A percentile compares a stretch with the other conserved stretches of the same genome.
Conservation (phyloP, 768 basidiomycete genomes). For the Boletus pseudo-olivaceus region DNA sequence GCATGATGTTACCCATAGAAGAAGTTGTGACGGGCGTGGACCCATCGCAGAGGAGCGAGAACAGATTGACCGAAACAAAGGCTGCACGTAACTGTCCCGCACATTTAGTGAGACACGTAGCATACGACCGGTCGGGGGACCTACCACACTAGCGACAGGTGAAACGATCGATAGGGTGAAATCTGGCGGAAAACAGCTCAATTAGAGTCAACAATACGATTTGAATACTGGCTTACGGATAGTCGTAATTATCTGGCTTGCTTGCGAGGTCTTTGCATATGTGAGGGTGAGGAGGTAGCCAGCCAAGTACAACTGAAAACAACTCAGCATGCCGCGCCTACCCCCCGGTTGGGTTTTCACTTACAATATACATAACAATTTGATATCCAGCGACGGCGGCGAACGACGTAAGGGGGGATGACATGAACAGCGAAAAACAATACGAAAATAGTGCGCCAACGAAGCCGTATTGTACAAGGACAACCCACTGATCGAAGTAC, state of each 20-base stretch:
- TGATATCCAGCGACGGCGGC: constrained; percentile 72
- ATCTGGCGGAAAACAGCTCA: constrained; percentile 32
- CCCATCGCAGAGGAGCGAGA: constrained; percentile 68
- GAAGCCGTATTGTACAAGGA: constrained; percentile 67
- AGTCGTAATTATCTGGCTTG: constrained; percentile 52
- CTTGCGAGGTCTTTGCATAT: constrained; percentile 60
- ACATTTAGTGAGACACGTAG: background rate
- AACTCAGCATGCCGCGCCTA: background rate
- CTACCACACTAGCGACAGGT: constrained; percentile 65
- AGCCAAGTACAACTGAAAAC: constrained; percentile 53
- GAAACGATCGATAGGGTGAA: constrained; percentile 65
- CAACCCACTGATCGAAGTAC: constrained; percentile 52
- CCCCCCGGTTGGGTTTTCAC: constrained; percentile 22
- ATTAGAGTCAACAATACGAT: background rate
- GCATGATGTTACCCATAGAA: constrained; percentile 50
- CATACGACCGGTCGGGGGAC: constrained; percentile 23
- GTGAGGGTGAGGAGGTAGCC: constrained; percentile 71
- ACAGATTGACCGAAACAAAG: constrained; percentile 75
- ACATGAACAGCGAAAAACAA: constrained; percentile 54
- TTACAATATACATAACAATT: constrained; percentile 65
- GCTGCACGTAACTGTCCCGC: constrained; percentile 53
- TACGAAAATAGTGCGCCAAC: constrained; percentile 68
- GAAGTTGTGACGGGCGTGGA: constrained; percentile 41
- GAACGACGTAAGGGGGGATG: constrained; percentile 70
- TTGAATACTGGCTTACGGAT: constrained; percentile 40